Percentiles rank a stretch among this genome's conserved stretches.
Evolutionary conservation across 2,329 filamentous ascomycete species (phyloP).

Genomic region (Aspergillus sp.): DNA sequence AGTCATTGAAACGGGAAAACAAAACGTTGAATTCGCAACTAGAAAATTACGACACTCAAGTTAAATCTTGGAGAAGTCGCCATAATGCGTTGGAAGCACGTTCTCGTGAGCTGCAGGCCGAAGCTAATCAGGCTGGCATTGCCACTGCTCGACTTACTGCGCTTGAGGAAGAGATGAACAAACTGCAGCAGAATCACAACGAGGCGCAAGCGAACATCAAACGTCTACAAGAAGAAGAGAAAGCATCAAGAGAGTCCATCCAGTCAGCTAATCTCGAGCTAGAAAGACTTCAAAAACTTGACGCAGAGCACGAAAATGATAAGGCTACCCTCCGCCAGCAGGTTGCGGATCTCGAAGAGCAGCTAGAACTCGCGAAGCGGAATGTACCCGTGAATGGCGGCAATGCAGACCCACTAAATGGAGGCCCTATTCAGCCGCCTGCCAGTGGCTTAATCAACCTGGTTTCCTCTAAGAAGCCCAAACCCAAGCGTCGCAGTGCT

Average conservation of each 20-base stretch:
- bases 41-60: slow-evolving; percentile 90
- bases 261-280: slow-evolving; percentile 73
- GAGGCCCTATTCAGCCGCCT: slow-evolving; percentile 49
- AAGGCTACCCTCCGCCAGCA: slow-evolving; percentile 81
- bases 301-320: slow-evolving; percentile 72
- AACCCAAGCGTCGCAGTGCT: slow-evolving; percentile 71
- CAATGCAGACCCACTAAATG: slow-evolving; percentile 58
- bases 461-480: slow-evolving; percentile 93
- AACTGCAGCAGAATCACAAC: slow-evolving; percentile 79
- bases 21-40: slow-evolving; percentile 81
- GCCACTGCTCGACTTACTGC: slow-evolving; percentile 81
- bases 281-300: slow-evolving; percentile 68
- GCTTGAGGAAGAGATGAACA: slow-evolving; percentile 94
- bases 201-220: slow-evolving; percentile 89
- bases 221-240: slow-evolving; percentile 90
- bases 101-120: slow-evolving; percentile 87
- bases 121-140: slow-evolving; percentile 97
- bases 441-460: slow-evolving; percentile 85
- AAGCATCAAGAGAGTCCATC: slow-evolving; percentile 73
- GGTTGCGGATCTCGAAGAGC: slow-evolving; percentile 81
- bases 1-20: slow-evolving; percentile 90
- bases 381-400: slow-evolving; percentile 62
- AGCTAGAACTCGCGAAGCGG: slow-evolving; percentile 79
- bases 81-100: slow-evolving; percentile 84
- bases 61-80: slow-evolving; percentile 91